These are phyloP conservation scores for Venturia pyrina DNA, from an alignment of 2,329 filamentous ascomycete species.

Conservation along the genomic window DNA sequence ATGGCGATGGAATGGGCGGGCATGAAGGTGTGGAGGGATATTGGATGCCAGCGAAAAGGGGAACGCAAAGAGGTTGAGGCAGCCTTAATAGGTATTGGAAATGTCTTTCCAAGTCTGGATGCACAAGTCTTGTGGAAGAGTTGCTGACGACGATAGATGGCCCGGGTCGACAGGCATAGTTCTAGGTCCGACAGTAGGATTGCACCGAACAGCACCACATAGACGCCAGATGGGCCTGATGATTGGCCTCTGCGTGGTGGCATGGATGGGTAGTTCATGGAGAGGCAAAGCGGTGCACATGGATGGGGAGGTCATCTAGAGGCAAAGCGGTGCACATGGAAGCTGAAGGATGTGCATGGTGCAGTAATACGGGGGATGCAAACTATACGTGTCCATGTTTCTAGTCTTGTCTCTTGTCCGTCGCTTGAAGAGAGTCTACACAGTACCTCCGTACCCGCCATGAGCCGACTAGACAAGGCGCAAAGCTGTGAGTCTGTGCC, in stretches of 20 bases:
- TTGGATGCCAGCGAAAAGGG: background rate
- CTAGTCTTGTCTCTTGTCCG: background rate
- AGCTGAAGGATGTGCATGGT: slow-evolving; percentile 4
- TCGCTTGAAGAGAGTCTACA: no score
- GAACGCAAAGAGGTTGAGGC: background rate
- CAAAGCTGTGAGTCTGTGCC: background rate
- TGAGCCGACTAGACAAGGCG: background rate
- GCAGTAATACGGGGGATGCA: background rate
- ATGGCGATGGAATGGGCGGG: background rate
- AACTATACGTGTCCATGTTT: slow-evolving; percentile 2
- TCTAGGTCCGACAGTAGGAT: background rate
- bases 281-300: background rate
- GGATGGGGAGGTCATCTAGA: background rate
- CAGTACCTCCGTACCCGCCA: no score
- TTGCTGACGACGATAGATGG: background rate
- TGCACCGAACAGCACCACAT: background rate
- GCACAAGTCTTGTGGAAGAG: slow-evolving; percentile 3
- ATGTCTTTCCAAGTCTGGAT: background rate
- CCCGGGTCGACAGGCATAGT: background rate
- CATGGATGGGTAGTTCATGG: background rate
- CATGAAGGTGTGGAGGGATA: background rate
- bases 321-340: slow-evolving; percentile 1
- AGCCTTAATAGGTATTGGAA: background rate
- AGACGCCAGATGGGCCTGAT: background rate
- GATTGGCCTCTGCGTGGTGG: no score